Evolutionary conservation across 2,329 filamentous ascomycete species (phyloP).

Genomic region (Penicillium capsulatum): DNA sequence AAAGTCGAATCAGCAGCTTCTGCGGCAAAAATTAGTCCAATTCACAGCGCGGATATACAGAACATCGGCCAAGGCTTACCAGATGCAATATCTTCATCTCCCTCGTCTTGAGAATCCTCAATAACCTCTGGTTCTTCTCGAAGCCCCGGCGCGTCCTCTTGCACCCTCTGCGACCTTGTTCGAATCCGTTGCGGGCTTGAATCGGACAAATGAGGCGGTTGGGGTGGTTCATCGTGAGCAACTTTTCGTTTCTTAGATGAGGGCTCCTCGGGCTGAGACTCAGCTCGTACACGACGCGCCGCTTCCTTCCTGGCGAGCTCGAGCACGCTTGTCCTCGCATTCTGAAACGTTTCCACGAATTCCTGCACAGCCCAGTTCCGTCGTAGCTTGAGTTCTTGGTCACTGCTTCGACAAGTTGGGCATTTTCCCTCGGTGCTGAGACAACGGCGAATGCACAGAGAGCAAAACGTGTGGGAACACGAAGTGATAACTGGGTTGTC

Average conservation of each 20-base stretch:
- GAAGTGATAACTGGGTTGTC: slow-evolving; percentile 90
- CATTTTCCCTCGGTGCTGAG: slow-evolving; percentile 81
- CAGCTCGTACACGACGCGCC: slow-evolving; percentile 30
- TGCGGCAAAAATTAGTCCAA: slow-evolving; percentile 25
- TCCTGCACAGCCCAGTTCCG: slow-evolving; percentile 84
- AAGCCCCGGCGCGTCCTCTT: slow-evolving; percentile 10
- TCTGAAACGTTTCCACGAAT: slow-evolving; percentile 71
- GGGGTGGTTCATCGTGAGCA: slow-evolving; percentile 29
- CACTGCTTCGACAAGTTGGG: slow-evolving; percentile 70
- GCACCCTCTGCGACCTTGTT: slow-evolving; percentile 35
- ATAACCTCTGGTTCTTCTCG: slow-evolving; percentile 28
- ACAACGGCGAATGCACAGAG: slow-evolving; percentile 84
- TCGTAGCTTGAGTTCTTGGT: slow-evolving; percentile 80
- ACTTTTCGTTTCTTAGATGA: slow-evolving; percentile 35
- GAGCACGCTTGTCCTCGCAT: slow-evolving; percentile 60
- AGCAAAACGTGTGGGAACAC: slow-evolving; percentile 95
- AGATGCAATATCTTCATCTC: slow-evolving; percentile 19
- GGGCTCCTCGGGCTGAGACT: no score
- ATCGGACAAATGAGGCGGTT: slow-evolving; percentile 37
- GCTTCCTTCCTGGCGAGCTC: slow-evolving; percentile 57
- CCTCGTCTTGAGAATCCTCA: slow-evolving; percentile 42
- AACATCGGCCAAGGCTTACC: slow-evolving; percentile 27
- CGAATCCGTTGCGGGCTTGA: slow-evolving; percentile 25
- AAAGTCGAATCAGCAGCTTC: slow-evolving; percentile 60
- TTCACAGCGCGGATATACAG: neutral